Base-by-base conservation (phyloP, 202 grass and related monocot genomes). In the Carex arenaria region DNA sequence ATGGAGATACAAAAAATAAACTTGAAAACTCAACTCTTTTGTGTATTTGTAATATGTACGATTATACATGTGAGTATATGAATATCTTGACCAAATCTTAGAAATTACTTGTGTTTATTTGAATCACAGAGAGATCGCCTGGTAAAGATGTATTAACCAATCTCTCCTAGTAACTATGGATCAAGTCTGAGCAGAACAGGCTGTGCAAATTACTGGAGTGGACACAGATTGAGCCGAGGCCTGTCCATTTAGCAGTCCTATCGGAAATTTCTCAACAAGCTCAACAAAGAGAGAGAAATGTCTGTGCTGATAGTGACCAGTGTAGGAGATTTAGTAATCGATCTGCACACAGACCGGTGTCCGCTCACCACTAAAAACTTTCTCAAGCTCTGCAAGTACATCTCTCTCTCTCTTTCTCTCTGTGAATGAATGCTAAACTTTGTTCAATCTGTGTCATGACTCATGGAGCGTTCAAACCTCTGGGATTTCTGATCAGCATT, bases 281-380 rank as follows among this genome's bases (percentile, higher is more conserved):
- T 56, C 32, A 22, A 10, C 47, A 38, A 13, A 67, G 54, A 84
- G 42, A 74, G 3, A 80, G 68, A 86, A 28, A 98, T 98, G 95
- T 98, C 95, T 82, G 91, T 98, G n/a, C 68, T 98, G 31, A 82
- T 95, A n/a, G 95, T 98, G 30, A 98, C 95, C 17, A 98, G 95
- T 85, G 89, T 95, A 47, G 92, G 92, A 7, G 95, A 95, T 83
- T 89, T 98, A 73, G 89, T 90, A 72, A 86, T 98, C 67, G 95
- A 98, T 85, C 90, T 98, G 77, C 85, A 98, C 88, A 79, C 92
- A 30, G 89, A 90, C 47, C 67, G 80, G 17, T 98, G 91, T 83
- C 91, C 89, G 18, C 92, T 98, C 78, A 95, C 95, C 63, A 82
- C 92, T 28, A 98, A 95, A 71, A 98, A 98, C 80, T 98, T 95